Evolutionary conservation across 2,329 filamentous ascomycete species (phyloP), one percentile per base, ranked within the genome.

Genomic region (Boeremia exigua): DNA sequence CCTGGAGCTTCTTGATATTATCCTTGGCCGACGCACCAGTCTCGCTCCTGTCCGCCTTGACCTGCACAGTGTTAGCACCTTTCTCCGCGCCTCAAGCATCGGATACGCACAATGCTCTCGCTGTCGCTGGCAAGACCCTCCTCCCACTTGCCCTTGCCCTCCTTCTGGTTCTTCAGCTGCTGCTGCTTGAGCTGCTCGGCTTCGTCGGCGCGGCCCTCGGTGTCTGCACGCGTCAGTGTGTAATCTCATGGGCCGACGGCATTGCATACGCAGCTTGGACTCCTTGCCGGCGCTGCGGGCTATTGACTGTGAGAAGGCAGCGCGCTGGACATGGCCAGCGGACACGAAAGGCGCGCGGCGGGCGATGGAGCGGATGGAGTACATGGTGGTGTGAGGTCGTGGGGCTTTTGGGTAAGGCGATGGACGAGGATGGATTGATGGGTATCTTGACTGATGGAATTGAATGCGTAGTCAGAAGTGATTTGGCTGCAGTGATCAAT

Each of bases 1-100:
- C 73, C 65, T 81, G 79, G 48, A 81, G 61, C 52, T 80, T 74
- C 67, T 78, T 73, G 57, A 81, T 80, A 33, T 77, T 74, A 47
- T 76, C 62, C 27, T 74, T 67, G 38, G 78, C 59, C 34, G 59
- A 72, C 46, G 76, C 68, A 43, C 75, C 63, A 15, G 76, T 74
- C 48, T 80, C 68, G 63, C 74, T 71, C 42, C 74, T 73, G 60
- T 81, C 79, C 2, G 79, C 79, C 53, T 77, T 77, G 54, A 81
- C 64, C 67, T 74, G 43, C 29, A 50, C 17, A 36, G 19, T n/a
- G 17, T 61, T 32, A 61, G 42, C 17, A 40, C 2, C 19, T 23
- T 23, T 23, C 19, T 23, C 19, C 19, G 19, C 19, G 19, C 19
- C 19, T 23, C 19, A 23, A 23, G 19, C 19, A 5, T 23, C 19